phyloP scores from a whole-genome alignment of 2,329 filamentous ascomycete genomes.

The Aspergillus sojae region DNA sequence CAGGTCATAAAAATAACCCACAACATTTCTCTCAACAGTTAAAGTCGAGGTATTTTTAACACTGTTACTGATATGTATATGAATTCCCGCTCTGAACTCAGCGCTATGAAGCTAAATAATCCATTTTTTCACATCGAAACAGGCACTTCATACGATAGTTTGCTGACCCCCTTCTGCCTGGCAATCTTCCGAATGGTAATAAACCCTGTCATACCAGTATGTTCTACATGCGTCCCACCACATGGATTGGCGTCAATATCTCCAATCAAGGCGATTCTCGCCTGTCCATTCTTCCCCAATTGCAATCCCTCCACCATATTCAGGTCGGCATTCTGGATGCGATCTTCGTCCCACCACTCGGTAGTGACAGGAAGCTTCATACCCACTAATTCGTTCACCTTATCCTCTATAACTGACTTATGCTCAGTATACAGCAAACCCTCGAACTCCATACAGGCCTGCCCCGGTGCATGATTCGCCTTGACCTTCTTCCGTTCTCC shows the following conservation, averaged over 20 bases:
- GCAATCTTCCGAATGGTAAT: conserved; percentile 32
- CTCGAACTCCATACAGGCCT: conserved; percentile 32
- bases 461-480: conserved; percentile 32
- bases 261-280: conserved; percentile 32
- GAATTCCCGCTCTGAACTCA: background rate
- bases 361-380: conserved; percentile 25
- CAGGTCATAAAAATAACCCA: too few species aligned
- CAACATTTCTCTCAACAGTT: too few species aligned
- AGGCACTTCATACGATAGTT: conserved; percentile 31
- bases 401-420: conserved; percentile 31
- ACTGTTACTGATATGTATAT: background rate
- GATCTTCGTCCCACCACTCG: conserved; percentile 28
- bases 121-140: background rate
- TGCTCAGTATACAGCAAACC: conserved; percentile 33
- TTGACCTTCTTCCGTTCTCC: conserved; percentile 31
- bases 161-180: conserved; percentile 32
- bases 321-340: conserved; percentile 8
- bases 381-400: conserved; percentile 29
- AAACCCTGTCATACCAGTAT: conserved; percentile 26
- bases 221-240: conserved; percentile 33
- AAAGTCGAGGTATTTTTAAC: too few species aligned
- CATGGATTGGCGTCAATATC: conserved; percentile 34
- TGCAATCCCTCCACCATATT: conserved; percentile 21
- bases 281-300: conserved; percentile 21
- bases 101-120: too few species aligned